These are phyloP conservation scores for Aspergillus latus DNA, from an alignment of 2,329 filamentous ascomycete species.

Conservation along the genomic window DNA sequence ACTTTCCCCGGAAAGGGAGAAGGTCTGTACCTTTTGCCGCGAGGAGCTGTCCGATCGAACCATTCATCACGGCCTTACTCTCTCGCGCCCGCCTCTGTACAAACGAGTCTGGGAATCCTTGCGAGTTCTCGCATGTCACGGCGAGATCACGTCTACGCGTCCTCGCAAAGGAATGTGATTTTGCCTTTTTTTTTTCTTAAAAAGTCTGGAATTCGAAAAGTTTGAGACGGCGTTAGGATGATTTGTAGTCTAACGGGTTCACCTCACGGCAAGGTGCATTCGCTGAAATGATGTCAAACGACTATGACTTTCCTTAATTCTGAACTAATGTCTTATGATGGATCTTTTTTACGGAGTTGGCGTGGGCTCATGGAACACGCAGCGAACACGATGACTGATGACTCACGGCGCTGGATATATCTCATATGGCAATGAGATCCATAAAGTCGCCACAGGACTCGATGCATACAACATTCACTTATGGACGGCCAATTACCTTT, in stretches of 20 bases:
- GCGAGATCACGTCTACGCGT: slow-evolving; percentile 21
- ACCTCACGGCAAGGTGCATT: slow-evolving; percentile 7
- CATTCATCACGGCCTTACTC: slow-evolving; percentile 23
- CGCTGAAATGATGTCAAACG: slow-evolving; percentile 4
- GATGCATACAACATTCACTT: slow-evolving; percentile 13
- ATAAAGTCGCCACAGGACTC: slow-evolving; percentile 13
- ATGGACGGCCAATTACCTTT: neutral
- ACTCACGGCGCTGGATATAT: slow-evolving; percentile 10
- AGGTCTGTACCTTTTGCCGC: slow-evolving; percentile 32
- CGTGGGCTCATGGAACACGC: neutral
- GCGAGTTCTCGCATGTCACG: slow-evolving; percentile 28
- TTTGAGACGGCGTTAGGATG: slow-evolving; percentile 14
- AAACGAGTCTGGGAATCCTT: slow-evolving; percentile 29
- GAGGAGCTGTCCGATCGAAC: slow-evolving; percentile 30
- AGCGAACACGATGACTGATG: slow-evolving; percentile 10
- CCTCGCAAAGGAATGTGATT: slow-evolving; percentile 21
- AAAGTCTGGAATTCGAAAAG: slow-evolving; percentile 13
- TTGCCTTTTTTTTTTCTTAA: slow-evolving; percentile 1
- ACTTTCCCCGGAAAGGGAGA: slow-evolving; percentile 27
- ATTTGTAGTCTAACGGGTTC: slow-evolving; percentile 11
- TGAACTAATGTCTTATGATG: slow-evolving; percentile 14
- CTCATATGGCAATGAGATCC: slow-evolving; percentile 4
- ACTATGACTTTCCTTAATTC: slow-evolving; percentile 7
- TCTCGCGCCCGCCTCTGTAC: slow-evolving; percentile 24
- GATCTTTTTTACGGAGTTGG: slow-evolving; percentile 4